Evolutionary conservation across 495 filamentous ascomycete genomes (phyloP), one percentile per base, ranked within the genome.

Genomic region (Penicillium macrosclerotiorum): DNA sequence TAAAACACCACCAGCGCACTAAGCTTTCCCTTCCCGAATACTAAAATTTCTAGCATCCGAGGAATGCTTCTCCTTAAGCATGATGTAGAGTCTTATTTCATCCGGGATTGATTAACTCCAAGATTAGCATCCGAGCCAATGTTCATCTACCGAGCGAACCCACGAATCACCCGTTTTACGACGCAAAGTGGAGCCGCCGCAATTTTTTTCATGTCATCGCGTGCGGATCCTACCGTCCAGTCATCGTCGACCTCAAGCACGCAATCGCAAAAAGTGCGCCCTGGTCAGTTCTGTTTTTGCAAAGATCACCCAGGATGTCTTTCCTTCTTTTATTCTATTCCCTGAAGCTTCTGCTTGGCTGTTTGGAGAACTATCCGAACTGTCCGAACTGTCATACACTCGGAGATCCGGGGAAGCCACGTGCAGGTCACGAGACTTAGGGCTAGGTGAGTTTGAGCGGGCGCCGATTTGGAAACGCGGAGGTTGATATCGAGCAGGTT

Each of bases 371-470:
- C 17, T n/a, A n/a, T n/a, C n/a, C n/a, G n/a, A 7, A n/a, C 26
- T 26, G 37, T 41, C 26, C 5, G n/a, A 42, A 12, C 16, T 17
- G 16, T 22, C 29, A 33, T 4, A 31, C 4, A n/a, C n/a, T 23
- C 7, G 18, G 31, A n/a, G 25, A 45, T 30, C 38, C 30, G 39
- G 47, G 47, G 52, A 23, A 42, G 37, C 44, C 51, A 49, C 42
- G 47, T 51, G 52, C 42, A 5, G 32, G 42, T 55, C 52, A 55
- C 52, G 47, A 30, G 47, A 55, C 43, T 16, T 36, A 51, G 52
- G 42, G 32, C 37, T 51, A 24, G 17, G 24, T 45, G n/a, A 36
- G 31, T 25, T 29, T 27, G 16, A n/a, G n/a, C n/a, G n/a, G n/a
- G n/a, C n/a, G n/a, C n/a, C n/a, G n/a, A n/a, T n/a, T n/a, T n/a